These are phyloP conservation scores for Fusarium marasasianum DNA, from an alignment of 2,329 filamentous ascomycete species.

Conservation along the genomic window DNA sequence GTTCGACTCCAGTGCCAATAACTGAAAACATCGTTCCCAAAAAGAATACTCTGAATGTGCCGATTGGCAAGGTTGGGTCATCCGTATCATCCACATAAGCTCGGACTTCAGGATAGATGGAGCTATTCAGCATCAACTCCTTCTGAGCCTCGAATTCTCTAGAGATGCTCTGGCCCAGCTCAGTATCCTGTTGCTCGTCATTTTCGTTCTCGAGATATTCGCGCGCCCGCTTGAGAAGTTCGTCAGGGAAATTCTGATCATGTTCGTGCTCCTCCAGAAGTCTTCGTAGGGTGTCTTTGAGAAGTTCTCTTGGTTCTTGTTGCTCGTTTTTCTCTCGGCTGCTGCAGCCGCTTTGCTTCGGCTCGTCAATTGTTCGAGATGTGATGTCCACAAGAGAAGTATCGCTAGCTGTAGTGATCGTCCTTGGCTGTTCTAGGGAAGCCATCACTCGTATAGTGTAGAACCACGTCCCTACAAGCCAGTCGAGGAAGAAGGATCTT, in stretches of 20 bases:
- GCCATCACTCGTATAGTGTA: not conserved
- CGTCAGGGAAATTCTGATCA: constrained; percentile 59
- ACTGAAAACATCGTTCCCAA: constrained; percentile 51
- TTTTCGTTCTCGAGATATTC: constrained; percentile 47
- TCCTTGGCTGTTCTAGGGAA: not conserved
- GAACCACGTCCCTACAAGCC: not conserved
- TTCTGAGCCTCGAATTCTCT: constrained; percentile 32
- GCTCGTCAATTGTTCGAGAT: not conserved
- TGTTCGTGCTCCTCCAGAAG: constrained; percentile 54
- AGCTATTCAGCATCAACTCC: constrained; percentile 47
- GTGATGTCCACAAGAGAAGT: not conserved
- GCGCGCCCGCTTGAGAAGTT: constrained; percentile 52
- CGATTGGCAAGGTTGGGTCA: constrained; percentile 51
- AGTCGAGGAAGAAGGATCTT: not conserved
- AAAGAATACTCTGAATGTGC: constrained; percentile 53
- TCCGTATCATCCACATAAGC: constrained; percentile 57
- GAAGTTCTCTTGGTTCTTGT: not conserved
- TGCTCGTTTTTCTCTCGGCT: not conserved
- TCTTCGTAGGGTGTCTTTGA: constrained; percentile 9
- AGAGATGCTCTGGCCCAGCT: constrained; percentile 29
- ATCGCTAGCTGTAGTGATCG: not conserved
- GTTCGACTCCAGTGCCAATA: constrained; percentile 32
- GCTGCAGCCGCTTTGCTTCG: not conserved
- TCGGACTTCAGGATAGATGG: constrained; percentile 54
- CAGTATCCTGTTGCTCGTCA: constrained; percentile 12